These are phyloP conservation scores for Cyberlindnera meyerae DNA, from an alignment of 805 yeast genomes.

Conservation along the genomic window DNA sequence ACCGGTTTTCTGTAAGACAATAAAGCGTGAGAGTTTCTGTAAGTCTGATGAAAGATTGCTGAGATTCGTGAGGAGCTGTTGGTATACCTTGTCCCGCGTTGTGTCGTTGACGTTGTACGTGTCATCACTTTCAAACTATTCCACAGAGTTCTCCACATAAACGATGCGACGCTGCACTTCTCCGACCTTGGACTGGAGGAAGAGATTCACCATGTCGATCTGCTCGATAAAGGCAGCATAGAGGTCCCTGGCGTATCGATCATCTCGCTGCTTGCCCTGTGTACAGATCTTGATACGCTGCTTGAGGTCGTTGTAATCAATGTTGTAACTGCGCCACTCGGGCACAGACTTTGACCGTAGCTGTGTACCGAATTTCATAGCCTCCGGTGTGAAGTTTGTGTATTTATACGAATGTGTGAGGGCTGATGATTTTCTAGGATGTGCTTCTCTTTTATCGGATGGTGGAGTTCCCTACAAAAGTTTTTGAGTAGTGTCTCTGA, in stretches of 20 bases:
- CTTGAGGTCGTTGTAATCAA: slow-evolving; percentile 79
- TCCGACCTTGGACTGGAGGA: slow-evolving; percentile 61
- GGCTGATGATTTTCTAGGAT: too few relatives aligned
- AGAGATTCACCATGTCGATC: slow-evolving; percentile 53
- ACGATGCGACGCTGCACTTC: slow-evolving; percentile 55
- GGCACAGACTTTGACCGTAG: slow-evolving; percentile 72
- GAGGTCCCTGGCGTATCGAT: slow-evolving; percentile 28
- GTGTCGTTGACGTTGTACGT: slow-evolving; percentile 2
- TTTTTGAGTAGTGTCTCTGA: too few relatives aligned
- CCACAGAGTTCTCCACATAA: slow-evolving; percentile 34
- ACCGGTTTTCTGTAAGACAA: slow-evolving; percentile 69
- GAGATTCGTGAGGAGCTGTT: slow-evolving; percentile 32
- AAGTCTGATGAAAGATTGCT: slow-evolving; percentile 44
- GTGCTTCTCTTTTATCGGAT: too few relatives aligned
- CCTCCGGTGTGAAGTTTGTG: not conserved
- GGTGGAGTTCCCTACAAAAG: too few relatives aligned
- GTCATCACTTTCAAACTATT: slow-evolving; percentile 8
- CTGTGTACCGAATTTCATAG: slow-evolving; percentile 85
- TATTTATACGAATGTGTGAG: too few relatives aligned
- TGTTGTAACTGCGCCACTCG: slow-evolving; percentile 81
- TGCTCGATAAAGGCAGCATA: slow-evolving; percentile 47
- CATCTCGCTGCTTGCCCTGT: slow-evolving; percentile 31
- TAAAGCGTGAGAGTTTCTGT: slow-evolving; percentile 64
- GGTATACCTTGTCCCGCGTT: slow-evolving; percentile 5
- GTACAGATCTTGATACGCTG: slow-evolving; percentile 53